A percentile compares a stretch with the other conserved stretches of the same genome.
Evolutionary conservation across 2,329 filamentous ascomycete species (phyloP).

Genomic region (Pseudocercospora fuligena): DNA sequence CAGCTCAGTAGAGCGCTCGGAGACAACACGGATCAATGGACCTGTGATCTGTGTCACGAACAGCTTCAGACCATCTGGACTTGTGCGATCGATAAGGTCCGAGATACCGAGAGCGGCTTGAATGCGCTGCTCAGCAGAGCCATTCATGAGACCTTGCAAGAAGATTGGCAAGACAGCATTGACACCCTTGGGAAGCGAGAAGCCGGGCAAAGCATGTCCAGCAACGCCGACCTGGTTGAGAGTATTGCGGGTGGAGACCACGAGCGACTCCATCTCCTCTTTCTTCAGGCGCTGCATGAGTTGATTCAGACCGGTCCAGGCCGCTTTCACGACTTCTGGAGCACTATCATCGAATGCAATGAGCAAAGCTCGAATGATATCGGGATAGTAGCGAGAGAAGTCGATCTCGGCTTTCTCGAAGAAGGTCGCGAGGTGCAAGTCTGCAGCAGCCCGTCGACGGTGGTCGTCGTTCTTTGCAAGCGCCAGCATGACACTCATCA

Average conservation of each 20-base stretch:
- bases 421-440: slow-evolving; percentile 81
- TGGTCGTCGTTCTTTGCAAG: slow-evolving; percentile 94
- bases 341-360: slow-evolving; percentile 92
- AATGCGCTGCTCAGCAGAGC: slow-evolving; percentile 86
- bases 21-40: slow-evolving; percentile 95
- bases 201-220: slow-evolving; percentile 83
- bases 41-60: slow-evolving; percentile 98
- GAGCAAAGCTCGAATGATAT: slow-evolving; percentile 87
- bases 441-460: slow-evolving; percentile 76
- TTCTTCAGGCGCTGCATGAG: slow-evolving; percentile 90
- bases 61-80: slow-evolving; percentile 82
- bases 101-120: slow-evolving; percentile 92
- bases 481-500: slow-evolving; percentile 89
- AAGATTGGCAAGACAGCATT: slow-evolving; percentile 96
- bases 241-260: slow-evolving; percentile 82
- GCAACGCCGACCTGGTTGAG: slow-evolving; percentile 87
- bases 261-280: slow-evolving; percentile 96
- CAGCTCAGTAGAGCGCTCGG: slow-evolving; percentile 92
- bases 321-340: slow-evolving; percentile 79
- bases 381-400: slow-evolving; percentile 94
- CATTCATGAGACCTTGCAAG: slow-evolving; percentile 96
- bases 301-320: slow-evolving; percentile 84
- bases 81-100: slow-evolving; percentile 92
- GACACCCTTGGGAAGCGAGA: slow-evolving; percentile 92
- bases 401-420: slow-evolving; percentile 81